phyloP scores from a whole-genome alignment of 306 rosid species.

The Prosopis cineraria region DNA sequence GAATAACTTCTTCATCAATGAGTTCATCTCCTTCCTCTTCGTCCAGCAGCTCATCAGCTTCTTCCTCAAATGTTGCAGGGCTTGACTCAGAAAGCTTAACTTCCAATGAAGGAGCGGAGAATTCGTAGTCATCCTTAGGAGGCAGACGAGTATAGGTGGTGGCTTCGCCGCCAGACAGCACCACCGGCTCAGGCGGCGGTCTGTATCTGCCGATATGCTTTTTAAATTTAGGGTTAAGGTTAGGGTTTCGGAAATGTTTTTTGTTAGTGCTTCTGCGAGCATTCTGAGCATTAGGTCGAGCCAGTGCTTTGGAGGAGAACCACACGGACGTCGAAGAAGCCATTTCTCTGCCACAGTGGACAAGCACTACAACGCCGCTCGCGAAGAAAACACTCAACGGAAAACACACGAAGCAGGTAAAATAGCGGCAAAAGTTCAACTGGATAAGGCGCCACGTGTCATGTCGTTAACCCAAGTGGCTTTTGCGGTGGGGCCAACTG shows the following conservation, averaged over 20 bases:
- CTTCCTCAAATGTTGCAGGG: conserved; percentile 37
- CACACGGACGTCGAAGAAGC: conserved; percentile 53
- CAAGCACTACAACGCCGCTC: neutral
- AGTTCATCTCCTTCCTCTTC: conserved; percentile 35
- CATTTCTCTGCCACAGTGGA: conserved; percentile 33
- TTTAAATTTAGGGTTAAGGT: conserved; percentile 33
- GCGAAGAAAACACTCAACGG: neutral
- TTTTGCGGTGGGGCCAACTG: neutral
- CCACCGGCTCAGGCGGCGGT: conserved; percentile 40
- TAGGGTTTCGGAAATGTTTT: conserved; percentile 38
- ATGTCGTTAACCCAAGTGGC: neutral
- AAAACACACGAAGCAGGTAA: neutral
- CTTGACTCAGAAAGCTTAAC: conserved; percentile 74
- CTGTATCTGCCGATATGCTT: conserved; percentile 25
- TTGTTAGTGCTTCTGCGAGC: conserved; percentile 36
- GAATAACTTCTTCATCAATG: conserved; percentile 1
- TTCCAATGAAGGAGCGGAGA: conserved; percentile 48
- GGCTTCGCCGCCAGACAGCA: conserved; percentile 66
- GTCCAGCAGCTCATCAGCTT: conserved; percentile 24
- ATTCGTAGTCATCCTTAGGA: conserved; percentile 82
- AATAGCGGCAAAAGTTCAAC: conserved; percentile 19
- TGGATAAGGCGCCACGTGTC: conserved; percentile 32
- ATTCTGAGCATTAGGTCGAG: conserved; percentile 53
- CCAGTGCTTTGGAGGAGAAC: conserved; percentile 55
- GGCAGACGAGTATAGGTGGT: conserved; percentile 88